These are phyloP conservation scores for Euptelea pleiosperma DNA, from an alignment of 164 flowering plant genomes.

Conservation along the genomic window DNA sequence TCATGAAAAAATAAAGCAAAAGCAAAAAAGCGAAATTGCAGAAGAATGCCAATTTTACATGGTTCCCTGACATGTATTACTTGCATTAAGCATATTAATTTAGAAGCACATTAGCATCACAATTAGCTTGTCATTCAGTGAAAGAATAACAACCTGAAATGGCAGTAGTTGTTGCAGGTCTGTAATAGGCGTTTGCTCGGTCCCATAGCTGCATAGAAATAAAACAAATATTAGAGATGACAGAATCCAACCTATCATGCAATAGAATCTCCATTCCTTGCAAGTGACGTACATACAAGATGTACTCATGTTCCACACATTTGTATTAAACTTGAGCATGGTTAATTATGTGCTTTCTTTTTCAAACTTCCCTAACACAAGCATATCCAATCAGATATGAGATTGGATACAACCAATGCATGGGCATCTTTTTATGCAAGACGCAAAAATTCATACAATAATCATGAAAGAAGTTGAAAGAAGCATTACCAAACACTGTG, in stretches of 20 bases:
- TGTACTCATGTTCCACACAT: not conserved
- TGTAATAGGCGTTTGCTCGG: constrained; percentile 60
- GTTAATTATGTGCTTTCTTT: too few relatives aligned
- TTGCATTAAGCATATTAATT: not conserved
- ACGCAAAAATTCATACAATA: not conserved
- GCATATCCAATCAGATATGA: too few relatives aligned
- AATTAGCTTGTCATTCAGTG: not conserved
- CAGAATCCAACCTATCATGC: not conserved
- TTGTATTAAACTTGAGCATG: not conserved
- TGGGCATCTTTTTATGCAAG: too few relatives aligned
- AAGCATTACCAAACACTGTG: constrained; percentile 82
- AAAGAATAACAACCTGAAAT: constrained; percentile 40
- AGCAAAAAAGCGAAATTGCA: not conserved
- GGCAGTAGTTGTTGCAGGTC: constrained; percentile 48
- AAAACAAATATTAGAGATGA: constrained; percentile 14
- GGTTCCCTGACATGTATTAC: too few relatives aligned
- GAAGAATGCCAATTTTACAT: too few relatives aligned
- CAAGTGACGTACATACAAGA: not conserved
- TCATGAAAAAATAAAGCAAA: not conserved
- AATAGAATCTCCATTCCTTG: not conserved
- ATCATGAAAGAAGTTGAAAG: not conserved
- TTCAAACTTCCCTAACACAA: too few relatives aligned
- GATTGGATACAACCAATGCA: too few relatives aligned
- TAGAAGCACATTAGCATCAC: not conserved
- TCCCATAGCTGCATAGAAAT: constrained; percentile 78